These are phyloP conservation scores for Macrotyloma uniflorum DNA, from an alignment of 306 rosid species.

Conservation along the genomic window DNA sequence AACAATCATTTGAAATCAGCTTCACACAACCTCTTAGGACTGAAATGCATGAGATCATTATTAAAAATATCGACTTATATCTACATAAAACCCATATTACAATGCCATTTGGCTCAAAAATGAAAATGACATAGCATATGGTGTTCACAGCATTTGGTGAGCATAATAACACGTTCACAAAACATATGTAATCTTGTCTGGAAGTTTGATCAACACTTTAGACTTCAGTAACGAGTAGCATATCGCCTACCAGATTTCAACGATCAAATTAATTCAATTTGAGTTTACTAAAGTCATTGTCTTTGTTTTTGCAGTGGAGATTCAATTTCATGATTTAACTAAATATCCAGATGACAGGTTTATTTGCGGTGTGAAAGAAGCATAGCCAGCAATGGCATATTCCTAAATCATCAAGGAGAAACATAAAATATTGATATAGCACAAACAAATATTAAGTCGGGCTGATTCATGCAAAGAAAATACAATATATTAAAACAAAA, in stretches of 20 bases:
- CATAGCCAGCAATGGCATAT: background rate
- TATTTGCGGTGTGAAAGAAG: background rate
- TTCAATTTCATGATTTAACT: background rate
- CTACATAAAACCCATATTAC: slow-evolving; percentile 24
- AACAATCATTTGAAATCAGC: slow-evolving; percentile 19
- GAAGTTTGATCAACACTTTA: slow-evolving; percentile 22
- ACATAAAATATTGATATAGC: background rate
- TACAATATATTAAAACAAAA: background rate
- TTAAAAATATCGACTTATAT: background rate
- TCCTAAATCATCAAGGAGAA: background rate
- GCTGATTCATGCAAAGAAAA: background rate
- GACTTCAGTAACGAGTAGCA: slow-evolving; percentile 4
- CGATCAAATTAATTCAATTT: background rate
- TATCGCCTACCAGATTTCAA: slow-evolving; percentile 17
- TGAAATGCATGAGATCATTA: background rate
- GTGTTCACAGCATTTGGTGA: slow-evolving; percentile 27
- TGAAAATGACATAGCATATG: background rate
- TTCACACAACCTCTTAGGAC: slow-evolving; percentile 5
- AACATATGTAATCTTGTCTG: slow-evolving; percentile 6
- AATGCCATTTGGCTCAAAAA: slow-evolving; percentile 4
- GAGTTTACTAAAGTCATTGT: background rate
- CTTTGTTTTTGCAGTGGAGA: background rate
- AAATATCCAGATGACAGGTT: slow-evolving; percentile 9
- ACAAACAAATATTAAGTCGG: background rate
- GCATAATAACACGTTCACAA: background rate